Base-by-base conservation (phyloP, 495 filamentous ascomycete genomes). In the Penicillium goetzii region DNA sequence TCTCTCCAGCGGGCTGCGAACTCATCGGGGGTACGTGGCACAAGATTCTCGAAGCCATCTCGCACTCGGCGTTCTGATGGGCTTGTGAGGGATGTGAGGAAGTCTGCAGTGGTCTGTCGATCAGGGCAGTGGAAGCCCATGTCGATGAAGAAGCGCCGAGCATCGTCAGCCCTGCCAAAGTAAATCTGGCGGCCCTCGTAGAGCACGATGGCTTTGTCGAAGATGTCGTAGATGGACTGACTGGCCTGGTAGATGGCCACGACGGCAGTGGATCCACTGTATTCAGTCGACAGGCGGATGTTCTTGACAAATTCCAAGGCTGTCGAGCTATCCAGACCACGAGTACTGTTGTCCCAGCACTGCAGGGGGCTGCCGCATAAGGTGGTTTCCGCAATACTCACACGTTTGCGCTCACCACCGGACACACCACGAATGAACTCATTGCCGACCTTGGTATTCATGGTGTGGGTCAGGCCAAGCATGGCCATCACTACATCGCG, bases 211-310 rank as follows among this genome's bases (percentile, higher is more conserved):
- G 83, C 81, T 66, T 88, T 88, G 69, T 88, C 86, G 60, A 88
- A 88, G 14, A 78, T 66, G 38, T 78, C 76, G 72, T 93, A 96
- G 63, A 96, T 96, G 62, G 86, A 89, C 71, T 96, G 91, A 14
- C 86, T 89, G 0, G 91, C 91, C 72, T 95, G 91, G 65, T 93
- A 95, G 5, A 92, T 81, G 0, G 90, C 91, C n/a, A 92, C 89
- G 33, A 91, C 90, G 10, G 90, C 91, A 50, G 86, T 89, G 3
- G 85, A 90, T 66, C 88, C 80, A 73, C 89, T 86, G 53, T 92
- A 80, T 66, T 91, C 86, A 15, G 90, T 90, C 60, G 91, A 80
- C 38, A 92, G 82, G 5, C 90, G 84, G 49, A 93, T 80, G 2
- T 89, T 87, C 68, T 88, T 89, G 65, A 84, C 72, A 53, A 80